Evolutionary conservation across 176 grass and related monocot species (phyloP), one percentile per base, ranked within the genome.

Genomic region (Avena sativa): DNA sequence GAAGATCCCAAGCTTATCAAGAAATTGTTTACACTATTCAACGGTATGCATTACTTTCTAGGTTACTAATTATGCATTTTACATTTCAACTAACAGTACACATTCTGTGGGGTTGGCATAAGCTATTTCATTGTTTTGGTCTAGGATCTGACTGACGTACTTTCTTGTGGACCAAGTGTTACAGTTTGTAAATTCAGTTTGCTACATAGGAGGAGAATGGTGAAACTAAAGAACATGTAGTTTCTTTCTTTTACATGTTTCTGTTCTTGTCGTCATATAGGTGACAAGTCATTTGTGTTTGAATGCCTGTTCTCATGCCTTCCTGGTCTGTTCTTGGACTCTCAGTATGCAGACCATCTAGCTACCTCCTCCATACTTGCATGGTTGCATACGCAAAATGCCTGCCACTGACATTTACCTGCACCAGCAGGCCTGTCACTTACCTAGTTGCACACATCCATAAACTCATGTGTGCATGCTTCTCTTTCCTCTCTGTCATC

Each of bases 1-100:
- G 95, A 98, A 79, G 93, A 98, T 88, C 60, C 81, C 43, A 75
- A 89, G 80, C 88, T 98, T 50, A 89, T 98, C 50, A 93, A 90
- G 83, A 93, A 53, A 90, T 79, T 98, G 82, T 95, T 98, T 57
- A 88, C 79, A 66, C 64, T 95, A 73, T 95, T 98, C 78, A 95
- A 91, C 79, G 96, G 96, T 98, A 93, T 53, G 69, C 59, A 77
- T 77, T 72, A 57, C 82, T 80, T 71, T 79, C 10, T 66, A 66
- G 53, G 56, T 82, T 62, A 47, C 50, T 34, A 68, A 76, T 80
- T 19, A 44, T 36, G n/a, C 2, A 30, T 8, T 74, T 83, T n/a
- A 23, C 38, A 64, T 87, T 87, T 86, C 12, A 72, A 64, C 19
- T 30, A 71, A 71, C 20, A 79, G 14, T 64, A 76, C 17, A 12